phyloP scores from a whole-genome alignment of 352 stramenopile species.

The Pythium folliculosum region DNA sequence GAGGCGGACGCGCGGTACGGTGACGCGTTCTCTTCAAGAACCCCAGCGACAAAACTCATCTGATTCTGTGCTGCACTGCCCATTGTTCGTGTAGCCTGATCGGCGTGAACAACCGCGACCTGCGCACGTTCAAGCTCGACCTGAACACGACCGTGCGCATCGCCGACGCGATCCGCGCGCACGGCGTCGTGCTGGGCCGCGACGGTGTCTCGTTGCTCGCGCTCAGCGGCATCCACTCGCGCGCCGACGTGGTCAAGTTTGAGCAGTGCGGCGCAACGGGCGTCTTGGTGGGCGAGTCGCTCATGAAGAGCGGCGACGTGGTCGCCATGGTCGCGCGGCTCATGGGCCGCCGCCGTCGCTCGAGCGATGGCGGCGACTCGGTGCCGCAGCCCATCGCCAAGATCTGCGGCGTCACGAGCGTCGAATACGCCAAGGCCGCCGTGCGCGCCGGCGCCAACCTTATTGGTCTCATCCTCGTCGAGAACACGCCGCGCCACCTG shows the following conservation, averaged over 20 bases:
- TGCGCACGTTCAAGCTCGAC: constrained; percentile 98
- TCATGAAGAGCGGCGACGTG: constrained; percentile 96
- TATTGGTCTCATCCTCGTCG: constrained; percentile 97
- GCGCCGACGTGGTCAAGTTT: constrained; percentile 91
- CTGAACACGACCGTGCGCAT: constrained; percentile 94
- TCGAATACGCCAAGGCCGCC: constrained; percentile 92
- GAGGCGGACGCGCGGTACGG: constrained; percentile 77
- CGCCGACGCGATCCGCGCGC: constrained; percentile 74
- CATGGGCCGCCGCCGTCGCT: constrained; percentile 40
- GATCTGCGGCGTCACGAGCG: constrained; percentile 95
- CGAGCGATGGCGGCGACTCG: constrained; percentile 32
- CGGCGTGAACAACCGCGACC: constrained; percentile 98
- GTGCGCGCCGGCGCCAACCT: constrained; percentile 93
- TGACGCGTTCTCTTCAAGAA: too few relatives aligned
- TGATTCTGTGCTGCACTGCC: neutral
- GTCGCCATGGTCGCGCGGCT: constrained; percentile 83
- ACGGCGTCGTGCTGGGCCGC: constrained; percentile 66
- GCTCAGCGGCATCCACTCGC: constrained; percentile 95
- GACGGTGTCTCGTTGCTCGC: constrained; percentile 89
- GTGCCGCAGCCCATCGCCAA: constrained; percentile 76
- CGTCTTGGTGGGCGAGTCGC: constrained; percentile 96
- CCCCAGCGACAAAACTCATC: neutral
- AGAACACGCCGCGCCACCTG: constrained; percentile 91
- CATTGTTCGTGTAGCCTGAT: constrained; percentile 68
- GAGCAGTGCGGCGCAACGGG: constrained; percentile 88